Evolutionary conservation across 306 rosid species (phyloP).

Genomic region (Benincasa hispida): DNA sequence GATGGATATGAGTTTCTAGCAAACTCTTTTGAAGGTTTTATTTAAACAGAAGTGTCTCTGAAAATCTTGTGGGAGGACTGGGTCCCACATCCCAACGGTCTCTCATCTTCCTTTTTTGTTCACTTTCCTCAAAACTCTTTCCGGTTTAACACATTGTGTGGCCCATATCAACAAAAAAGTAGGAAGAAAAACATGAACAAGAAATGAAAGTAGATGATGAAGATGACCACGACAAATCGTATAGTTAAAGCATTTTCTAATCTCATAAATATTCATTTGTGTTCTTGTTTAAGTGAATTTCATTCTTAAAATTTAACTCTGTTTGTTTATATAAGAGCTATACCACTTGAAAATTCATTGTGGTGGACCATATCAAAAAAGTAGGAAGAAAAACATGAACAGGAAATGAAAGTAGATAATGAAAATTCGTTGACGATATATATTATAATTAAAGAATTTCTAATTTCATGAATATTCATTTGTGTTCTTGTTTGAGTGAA

Average conservation of each 20-base stretch:
- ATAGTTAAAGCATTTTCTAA: not conserved
- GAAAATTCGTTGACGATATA: not conserved
- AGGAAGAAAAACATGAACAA: not conserved
- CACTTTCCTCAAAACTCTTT: not conserved
- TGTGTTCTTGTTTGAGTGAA: not conserved
- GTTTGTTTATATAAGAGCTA: not conserved
- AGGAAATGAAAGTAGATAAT: not conserved
- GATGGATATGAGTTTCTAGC: not conserved
- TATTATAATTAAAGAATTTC: not conserved
- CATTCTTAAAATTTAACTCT: not conserved
- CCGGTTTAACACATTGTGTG: not conserved
- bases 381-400: not conserved
- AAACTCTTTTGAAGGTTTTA: not conserved
- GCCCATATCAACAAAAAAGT: not conserved
- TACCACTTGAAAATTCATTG: not conserved
- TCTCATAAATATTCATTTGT: not conserved
- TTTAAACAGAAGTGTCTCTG: not conserved
- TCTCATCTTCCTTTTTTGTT: conserved; percentile 5
- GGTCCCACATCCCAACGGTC: not conserved
- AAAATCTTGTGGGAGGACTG: not conserved
- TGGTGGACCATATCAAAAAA: not conserved
- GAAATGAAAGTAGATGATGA: not conserved
- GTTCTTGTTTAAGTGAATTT: not conserved
- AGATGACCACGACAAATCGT: not conserved
- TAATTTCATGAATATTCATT: not conserved